Evolutionary conservation across 257 asterid genomes (phyloP), one percentile per base, ranked within the genome.

Genomic region (Nicotiana knightiana): DNA sequence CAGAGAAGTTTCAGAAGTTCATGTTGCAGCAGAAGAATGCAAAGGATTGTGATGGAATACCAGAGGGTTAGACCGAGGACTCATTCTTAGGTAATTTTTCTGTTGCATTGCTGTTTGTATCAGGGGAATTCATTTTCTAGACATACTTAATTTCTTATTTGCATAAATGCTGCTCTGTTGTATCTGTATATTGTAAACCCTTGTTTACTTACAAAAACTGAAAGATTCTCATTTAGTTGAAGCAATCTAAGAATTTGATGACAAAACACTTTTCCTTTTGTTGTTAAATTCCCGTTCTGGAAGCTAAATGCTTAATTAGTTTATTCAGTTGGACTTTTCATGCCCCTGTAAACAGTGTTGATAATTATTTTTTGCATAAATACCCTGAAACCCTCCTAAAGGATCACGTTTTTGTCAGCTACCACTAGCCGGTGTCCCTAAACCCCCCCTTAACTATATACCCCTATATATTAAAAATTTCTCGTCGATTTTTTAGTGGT

Each of bases 1-100:
- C 95, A 1, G 85, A 88, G 85, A 91, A 86, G 83, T 76, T 87
- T 24, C 92, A 87, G 61, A 87, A 93, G 80, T 91, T 67, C 70
- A 77, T 88, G 90, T 76, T 89, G 88, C 91, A 88, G 85, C 90
- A 91, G 84, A 88, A 83, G 88, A 89, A 88, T 11, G 86, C 66
- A 26, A 81, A 85, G 83, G 64, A 8, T 51, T 73, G 79, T 51
- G 9, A 73, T 48, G 63, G 63, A 73, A 73, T 28, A 48, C 4
- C 79, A 2, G 51, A 73, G 63, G 79, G 79, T 48, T 73, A 73
- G 26, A 73, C 16, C 9, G 9, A 63, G 68, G 68, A 73, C 24
- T 48, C 62, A 48, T 26, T 73, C 62, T 73, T 73, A 73, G 63
- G 62, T 73, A 26, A 32, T 26, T 24, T 51, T 73, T 48, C 79